Conservation (phyloP, 768 basidiomycete genomes). For the Xerocomus potaroensis region DNA sequence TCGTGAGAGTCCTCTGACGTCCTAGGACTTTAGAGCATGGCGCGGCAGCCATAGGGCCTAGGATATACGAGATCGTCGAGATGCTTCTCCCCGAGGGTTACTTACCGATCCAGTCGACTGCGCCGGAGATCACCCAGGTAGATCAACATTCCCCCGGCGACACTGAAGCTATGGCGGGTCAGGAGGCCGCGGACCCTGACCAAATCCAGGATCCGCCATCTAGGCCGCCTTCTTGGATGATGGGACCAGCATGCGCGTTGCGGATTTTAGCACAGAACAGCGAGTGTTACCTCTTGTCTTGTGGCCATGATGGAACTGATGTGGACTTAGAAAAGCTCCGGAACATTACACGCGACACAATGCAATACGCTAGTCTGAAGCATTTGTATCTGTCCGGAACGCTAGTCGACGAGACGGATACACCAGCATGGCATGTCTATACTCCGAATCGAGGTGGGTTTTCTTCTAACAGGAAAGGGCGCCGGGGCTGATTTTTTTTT, state of each 20-base stretch:
- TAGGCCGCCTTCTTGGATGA: conserved; percentile 16
- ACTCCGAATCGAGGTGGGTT: conserved; percentile 18
- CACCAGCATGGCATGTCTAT: conserved; percentile 10
- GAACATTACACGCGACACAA: not conserved
- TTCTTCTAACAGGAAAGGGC: too few species aligned
- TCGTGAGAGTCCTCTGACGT: not conserved
- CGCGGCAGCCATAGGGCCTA: conserved; percentile 2
- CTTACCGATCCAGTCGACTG: not conserved
- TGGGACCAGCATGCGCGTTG: conserved; percentile 25
- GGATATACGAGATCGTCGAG: conserved; percentile 10
- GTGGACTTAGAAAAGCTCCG: conserved; percentile 10
- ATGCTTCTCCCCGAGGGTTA: conserved; percentile 18
- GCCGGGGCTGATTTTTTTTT: too few species aligned
- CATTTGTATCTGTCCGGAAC: conserved; percentile 13
- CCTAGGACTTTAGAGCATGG: conserved; percentile 11
- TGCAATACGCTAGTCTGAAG: conserved; percentile 16
- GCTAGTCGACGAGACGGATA: conserved; percentile 14
- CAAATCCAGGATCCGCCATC: not conserved
- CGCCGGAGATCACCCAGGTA: not conserved
- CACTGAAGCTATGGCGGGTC: not conserved
- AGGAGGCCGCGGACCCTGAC: not conserved
- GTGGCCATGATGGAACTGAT: not conserved
- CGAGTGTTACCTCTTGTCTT: not conserved
- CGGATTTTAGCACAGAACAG: conserved; percentile 16
- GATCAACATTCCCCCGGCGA: not conserved